These are phyloP conservation scores for Gossypium australe DNA, from an alignment of 345 rosid species.

Conservation along the genomic window DNA sequence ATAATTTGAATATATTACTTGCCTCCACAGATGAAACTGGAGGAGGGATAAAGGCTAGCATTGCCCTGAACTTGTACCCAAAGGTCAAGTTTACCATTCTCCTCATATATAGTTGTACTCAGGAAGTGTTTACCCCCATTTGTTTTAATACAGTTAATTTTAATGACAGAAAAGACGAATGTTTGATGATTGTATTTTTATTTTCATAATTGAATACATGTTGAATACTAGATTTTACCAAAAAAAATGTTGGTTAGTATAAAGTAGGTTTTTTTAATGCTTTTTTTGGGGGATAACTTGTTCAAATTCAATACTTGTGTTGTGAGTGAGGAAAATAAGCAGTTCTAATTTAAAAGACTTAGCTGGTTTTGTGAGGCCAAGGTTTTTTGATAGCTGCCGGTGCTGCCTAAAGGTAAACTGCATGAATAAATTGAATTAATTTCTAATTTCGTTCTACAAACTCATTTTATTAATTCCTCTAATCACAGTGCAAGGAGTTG, in stretches of 20 bases:
- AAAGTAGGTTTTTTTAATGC: not conserved
- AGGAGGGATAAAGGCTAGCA: not conserved
- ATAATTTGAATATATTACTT: not conserved
- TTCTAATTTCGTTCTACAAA: too few species aligned
- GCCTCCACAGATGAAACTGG: not conserved
- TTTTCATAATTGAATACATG: not conserved
- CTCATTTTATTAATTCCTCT: too few species aligned
- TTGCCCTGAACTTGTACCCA: not conserved
- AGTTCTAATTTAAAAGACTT: not conserved
- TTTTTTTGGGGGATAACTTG: not conserved
- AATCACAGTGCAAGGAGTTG: too few species aligned
- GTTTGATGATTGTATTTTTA: not conserved
- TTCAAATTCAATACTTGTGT: not conserved
- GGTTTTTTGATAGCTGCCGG: not conserved
- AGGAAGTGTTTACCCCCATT: not conserved
- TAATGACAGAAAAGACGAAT: not conserved
- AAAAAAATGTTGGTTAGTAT: not conserved
- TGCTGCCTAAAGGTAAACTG: too few species aligned
- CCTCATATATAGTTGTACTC: not conserved
- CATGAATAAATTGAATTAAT: too few species aligned
- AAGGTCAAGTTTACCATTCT: not conserved
- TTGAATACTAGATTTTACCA: not conserved
- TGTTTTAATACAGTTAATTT: too few species aligned
- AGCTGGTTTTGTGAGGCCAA: not conserved
- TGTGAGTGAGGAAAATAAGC: constrained; percentile 5